Conservation (phyloP, 805 yeast genomes). For the Kazachstania viticola region DNA sequence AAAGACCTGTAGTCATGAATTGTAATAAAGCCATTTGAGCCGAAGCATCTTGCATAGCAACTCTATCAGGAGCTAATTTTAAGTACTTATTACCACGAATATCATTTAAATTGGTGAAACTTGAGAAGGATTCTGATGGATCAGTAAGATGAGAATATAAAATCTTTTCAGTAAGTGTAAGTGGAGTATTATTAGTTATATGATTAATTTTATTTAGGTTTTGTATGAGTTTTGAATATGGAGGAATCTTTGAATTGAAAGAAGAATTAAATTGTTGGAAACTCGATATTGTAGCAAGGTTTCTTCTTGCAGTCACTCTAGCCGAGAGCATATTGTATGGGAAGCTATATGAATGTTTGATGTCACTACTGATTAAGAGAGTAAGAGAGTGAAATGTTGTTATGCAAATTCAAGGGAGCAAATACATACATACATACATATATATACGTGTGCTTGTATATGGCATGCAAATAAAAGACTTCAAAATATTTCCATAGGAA, state of each 20-base stretch:
- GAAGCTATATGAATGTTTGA: too few species aligned
- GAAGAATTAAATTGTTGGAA: constrained; percentile 42
- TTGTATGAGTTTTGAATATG: constrained; percentile 62
- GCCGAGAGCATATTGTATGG: constrained; percentile 23
- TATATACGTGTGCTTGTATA: too few species aligned
- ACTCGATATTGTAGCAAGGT: constrained; percentile 15
- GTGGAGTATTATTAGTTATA: constrained; percentile 58
- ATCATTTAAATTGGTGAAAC: constrained; percentile 34
- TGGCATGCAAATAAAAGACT: too few species aligned
- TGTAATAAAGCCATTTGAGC: constrained; percentile 98
- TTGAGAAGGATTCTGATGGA: constrained; percentile 71
- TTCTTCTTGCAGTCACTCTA: constrained; percentile 13
- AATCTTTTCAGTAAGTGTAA: constrained; percentile 90
- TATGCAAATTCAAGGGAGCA: too few species aligned
- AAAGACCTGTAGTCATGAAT: constrained; percentile 94
- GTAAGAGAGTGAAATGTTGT: too few species aligned
- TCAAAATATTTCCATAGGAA: too few species aligned
- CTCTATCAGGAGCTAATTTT: constrained; percentile 92
- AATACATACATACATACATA: too few species aligned
- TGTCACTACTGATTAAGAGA: too few species aligned
- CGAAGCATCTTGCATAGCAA: constrained; percentile 99
- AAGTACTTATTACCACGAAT: constrained; percentile 82
- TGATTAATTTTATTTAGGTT: constrained; percentile 54
- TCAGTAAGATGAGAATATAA: constrained; percentile 84
- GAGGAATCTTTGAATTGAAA: constrained; percentile 67